Evolutionary conservation across 2,329 filamentous ascomycete species (phyloP).

Genomic region (Verticillium alfalfae): DNA sequence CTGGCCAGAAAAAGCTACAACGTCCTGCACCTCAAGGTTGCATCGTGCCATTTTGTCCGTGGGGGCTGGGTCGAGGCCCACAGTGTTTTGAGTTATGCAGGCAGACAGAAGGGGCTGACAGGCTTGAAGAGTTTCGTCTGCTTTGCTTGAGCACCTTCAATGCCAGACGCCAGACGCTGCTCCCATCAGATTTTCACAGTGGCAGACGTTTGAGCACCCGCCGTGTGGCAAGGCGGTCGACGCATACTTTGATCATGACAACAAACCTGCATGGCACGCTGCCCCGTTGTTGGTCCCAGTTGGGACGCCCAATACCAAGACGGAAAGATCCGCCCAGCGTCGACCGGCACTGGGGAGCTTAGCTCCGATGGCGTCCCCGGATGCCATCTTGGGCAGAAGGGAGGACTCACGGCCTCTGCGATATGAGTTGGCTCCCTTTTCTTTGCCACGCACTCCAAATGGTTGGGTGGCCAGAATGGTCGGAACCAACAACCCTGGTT

Average conservation of each 20-base stretch:
- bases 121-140: slow-evolving; percentile 60
- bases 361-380: slow-evolving; percentile 49
- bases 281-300: slow-evolving; percentile 39
- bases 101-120: slow-evolving; percentile 28
- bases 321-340: slow-evolving; percentile 37
- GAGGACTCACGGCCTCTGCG: slow-evolving; percentile 46
- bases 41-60: slow-evolving; percentile 14
- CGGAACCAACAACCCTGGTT: slow-evolving; percentile 41
- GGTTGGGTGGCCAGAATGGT: slow-evolving; percentile 34
- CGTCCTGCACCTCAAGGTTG: slow-evolving; percentile 13
- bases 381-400: slow-evolving; percentile 35
- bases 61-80: slow-evolving; percentile 14
- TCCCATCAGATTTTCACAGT: slow-evolving; percentile 26
- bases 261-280: slow-evolving; percentile 42
- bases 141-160: slow-evolving; percentile 64
- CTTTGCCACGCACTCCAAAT: slow-evolving; percentile 23
- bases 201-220: too few species aligned
- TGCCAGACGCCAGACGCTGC: slow-evolving; percentile 33
- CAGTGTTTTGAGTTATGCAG: slow-evolving; percentile 24
- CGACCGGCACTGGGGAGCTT: slow-evolving; percentile 54
- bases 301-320: slow-evolving; percentile 39
- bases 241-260: slow-evolving; percentile 39
- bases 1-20: slow-evolving; percentile 22
- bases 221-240: slow-evolving; percentile 52
- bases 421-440: slow-evolving; percentile 61